Percentiles rank a stretch among this genome's conserved stretches.
These are phyloP conservation scores for Populus euphratica DNA, from an alignment of 345 rosid species.

Conservation along the genomic window DNA sequence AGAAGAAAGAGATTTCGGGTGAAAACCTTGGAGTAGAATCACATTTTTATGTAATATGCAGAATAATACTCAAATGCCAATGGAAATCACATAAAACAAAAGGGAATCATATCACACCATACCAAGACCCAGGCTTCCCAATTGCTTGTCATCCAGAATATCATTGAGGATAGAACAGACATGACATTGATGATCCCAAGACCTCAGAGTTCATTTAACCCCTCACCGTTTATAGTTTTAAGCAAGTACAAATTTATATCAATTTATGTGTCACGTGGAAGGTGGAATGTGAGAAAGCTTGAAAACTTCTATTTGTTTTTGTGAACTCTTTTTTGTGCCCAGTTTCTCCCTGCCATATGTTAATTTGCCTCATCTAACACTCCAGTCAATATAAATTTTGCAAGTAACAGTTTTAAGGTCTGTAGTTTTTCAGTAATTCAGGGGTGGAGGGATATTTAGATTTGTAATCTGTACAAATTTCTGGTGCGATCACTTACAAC, in stretches of 20 bases:
- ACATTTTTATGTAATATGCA: not conserved
- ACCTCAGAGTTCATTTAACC: not conserved
- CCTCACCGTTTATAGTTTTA: not conserved
- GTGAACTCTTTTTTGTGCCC: not conserved
- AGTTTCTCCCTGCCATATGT: not conserved
- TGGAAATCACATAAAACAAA: not conserved
- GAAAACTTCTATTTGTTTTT: not conserved
- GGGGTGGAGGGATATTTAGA: not conserved
- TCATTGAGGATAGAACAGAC: not conserved
- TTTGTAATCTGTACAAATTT: not conserved
- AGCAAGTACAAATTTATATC: not conserved
- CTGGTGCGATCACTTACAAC: not conserved
- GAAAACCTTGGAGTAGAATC: not conserved
- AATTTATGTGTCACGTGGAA: not conserved
- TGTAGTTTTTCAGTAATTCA: not conserved
- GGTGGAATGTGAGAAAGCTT: not conserved
- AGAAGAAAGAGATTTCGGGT: constrained; percentile 1
- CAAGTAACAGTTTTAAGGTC: not conserved
- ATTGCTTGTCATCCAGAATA: not conserved
- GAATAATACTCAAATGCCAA: not conserved
- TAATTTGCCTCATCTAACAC: not conserved
- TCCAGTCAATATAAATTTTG: not conserved
- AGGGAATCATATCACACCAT: not conserved
- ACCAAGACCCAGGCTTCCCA: not conserved
- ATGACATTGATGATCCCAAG: not conserved